Evolutionary conservation across 1,139 yeast species (phyloP).

Genomic region (Lodderomyces theae): DNA sequence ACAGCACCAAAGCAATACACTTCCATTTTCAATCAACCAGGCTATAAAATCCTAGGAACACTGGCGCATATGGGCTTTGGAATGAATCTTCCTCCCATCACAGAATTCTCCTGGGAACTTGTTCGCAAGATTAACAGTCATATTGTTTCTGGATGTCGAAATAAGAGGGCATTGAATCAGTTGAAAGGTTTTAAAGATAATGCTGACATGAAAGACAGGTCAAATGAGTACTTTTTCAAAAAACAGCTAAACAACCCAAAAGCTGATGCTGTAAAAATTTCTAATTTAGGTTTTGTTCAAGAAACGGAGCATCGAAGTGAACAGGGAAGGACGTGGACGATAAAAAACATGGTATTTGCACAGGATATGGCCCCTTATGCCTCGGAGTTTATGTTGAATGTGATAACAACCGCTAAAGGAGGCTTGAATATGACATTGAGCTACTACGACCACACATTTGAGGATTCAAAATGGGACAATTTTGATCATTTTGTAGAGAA

Average conservation of each 20-base stretch:
- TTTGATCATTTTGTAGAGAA: constrained; percentile 23
- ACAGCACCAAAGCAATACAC: constrained; percentile 19
- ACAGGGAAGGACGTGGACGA: constrained; percentile 19
- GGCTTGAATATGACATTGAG: constrained; percentile 38
- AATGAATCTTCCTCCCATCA: constrained; percentile 29
- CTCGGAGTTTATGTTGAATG: constrained; percentile 35
- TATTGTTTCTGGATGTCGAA: constrained; percentile 20
- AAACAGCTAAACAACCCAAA: constrained; percentile 26
- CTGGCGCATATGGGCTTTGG: constrained; percentile 35
- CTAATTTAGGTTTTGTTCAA: constrained; percentile 38
- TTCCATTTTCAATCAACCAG: constrained; percentile 18
- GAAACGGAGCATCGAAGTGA: constrained; percentile 16
- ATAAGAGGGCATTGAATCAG: constrained; percentile 26
- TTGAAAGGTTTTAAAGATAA: constrained; percentile 21
- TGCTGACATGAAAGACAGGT: constrained; percentile 18
- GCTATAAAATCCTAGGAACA: constrained; percentile 32
- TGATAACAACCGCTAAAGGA: constrained; percentile 31
- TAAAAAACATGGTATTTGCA: constrained; percentile 33
- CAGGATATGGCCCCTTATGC: constrained; percentile 39
- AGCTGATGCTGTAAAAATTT: constrained; percentile 35
- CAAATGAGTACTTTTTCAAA: constrained; percentile 24
- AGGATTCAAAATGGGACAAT: constrained; percentile 21
- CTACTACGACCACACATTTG: constrained; percentile 27
- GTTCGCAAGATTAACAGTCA: constrained; percentile 24
- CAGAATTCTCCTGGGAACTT: constrained; percentile 35